These are phyloP conservation scores for Pleurotus sapidus DNA, from an alignment of 768 basidiomycete genomes.

Conservation along the genomic window DNA sequence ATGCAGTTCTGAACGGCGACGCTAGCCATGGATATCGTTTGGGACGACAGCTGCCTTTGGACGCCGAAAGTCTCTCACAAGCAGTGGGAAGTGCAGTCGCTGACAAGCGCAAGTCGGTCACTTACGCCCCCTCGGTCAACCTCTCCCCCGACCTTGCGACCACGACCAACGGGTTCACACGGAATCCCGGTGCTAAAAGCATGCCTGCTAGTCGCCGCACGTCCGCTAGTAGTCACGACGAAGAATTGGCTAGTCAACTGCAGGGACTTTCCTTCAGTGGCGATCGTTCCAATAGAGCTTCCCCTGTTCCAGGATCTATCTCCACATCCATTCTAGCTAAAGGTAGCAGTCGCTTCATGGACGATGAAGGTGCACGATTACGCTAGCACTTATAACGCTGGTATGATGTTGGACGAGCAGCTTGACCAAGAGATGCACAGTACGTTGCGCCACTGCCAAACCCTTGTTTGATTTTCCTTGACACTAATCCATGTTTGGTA, in stretches of 20 bases:
- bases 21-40: slow-evolving; percentile 37
- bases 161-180: slow-evolving; percentile 52
- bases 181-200: slow-evolving; percentile 79
- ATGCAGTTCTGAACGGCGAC: slow-evolving; percentile 64
- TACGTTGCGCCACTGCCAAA: slow-evolving; percentile 34
- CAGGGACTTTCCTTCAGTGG: slow-evolving; percentile 69
- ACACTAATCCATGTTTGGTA: slow-evolving; percentile 26
- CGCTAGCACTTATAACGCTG: slow-evolving; percentile 71
- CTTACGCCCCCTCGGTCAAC: slow-evolving; percentile 77
- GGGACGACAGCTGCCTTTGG: slow-evolving; percentile 48
- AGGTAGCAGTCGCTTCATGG: slow-evolving; percentile 48
- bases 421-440: slow-evolving; percentile 94
- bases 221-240: slow-evolving; percentile 84
- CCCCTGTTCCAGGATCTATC: slow-evolving; percentile 50
- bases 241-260: slow-evolving; percentile 74
- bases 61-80: slow-evolving; percentile 61
- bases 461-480: slow-evolving; percentile 2
- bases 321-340: slow-evolving; percentile 54
- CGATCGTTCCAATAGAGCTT: slow-evolving; percentile 54
- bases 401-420: slow-evolving; percentile 92
- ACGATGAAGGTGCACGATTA: slow-evolving; percentile 60
- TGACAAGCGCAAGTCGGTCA: slow-evolving; percentile 86
- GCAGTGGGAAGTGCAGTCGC: slow-evolving; percentile 62
- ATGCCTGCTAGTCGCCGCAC: slow-evolving; percentile 92
- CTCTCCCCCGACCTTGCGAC: slow-evolving; percentile 65